Evolutionary conservation across 768 basidiomycete genomes (phyloP).

Genomic region (Lactarius quietus): DNA sequence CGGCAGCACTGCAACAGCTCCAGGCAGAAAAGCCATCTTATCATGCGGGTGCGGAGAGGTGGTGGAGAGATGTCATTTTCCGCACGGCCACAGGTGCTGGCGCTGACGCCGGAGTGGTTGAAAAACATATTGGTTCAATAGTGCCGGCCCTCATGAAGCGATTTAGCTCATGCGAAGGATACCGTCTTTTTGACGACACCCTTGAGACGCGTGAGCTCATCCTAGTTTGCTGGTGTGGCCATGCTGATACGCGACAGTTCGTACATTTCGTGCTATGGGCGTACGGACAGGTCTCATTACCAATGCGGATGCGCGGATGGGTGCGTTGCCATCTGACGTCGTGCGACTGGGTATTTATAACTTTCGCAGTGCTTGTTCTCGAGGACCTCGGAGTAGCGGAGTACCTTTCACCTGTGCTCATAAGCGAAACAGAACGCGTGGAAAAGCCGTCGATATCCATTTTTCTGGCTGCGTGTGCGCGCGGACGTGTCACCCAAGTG

Average conservation of each 20-base stretch:
- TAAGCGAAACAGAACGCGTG: slow-evolving; percentile 65
- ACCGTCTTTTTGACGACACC: slow-evolving; percentile 55
- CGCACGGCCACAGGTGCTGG: slow-evolving; percentile 74
- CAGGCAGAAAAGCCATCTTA: slow-evolving; percentile 62
- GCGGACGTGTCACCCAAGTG: slow-evolving; percentile 33
- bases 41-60: slow-evolving; percentile 47
- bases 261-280: slow-evolving; percentile 42
- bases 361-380: slow-evolving; percentile 41
- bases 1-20: slow-evolving; percentile 44
- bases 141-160: slow-evolving; percentile 57
- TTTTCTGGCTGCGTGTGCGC: slow-evolving; percentile 46
- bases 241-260: slow-evolving; percentile 36
- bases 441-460: slow-evolving; percentile 67
- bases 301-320: slow-evolving; percentile 70
- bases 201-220: slow-evolving; percentile 42
- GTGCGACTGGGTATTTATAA: background rate
- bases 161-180: slow-evolving; percentile 71
- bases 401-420: slow-evolving; percentile 50
- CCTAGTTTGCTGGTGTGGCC: slow-evolving; percentile 3
- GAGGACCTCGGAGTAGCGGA: slow-evolving; percentile 53
- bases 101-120: slow-evolving; percentile 55
- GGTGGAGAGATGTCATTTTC: slow-evolving; percentile 80
- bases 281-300: slow-evolving; percentile 60
- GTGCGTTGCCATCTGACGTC: slow-evolving; percentile 39
- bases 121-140: slow-evolving; percentile 50